Conservation (phyloP, 345 rosid genomes). For the Salix exigua region DNA sequence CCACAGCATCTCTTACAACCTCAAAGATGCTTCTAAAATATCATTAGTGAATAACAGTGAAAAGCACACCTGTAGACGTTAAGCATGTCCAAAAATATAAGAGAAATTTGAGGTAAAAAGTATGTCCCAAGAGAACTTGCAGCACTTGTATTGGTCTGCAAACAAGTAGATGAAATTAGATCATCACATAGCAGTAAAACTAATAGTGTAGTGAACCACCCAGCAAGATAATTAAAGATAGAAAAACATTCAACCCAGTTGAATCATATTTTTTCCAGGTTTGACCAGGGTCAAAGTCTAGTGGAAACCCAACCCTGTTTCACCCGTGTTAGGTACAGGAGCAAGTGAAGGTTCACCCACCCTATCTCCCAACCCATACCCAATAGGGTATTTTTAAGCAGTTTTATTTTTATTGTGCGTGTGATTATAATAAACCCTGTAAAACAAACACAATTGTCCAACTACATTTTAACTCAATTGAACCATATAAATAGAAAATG, state of each 20-base stretch:
- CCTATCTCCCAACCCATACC: too few species aligned
- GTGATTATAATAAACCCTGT: too few species aligned
- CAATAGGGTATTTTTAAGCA: too few species aligned
- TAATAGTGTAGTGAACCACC: neutral
- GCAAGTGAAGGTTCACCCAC: too few species aligned
- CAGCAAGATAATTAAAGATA: neutral
- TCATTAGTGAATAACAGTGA: neutral
- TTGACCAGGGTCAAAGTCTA: neutral
- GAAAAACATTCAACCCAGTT: neutral
- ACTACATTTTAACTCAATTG: too few species aligned
- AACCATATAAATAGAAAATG: too few species aligned
- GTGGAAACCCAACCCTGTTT: neutral
- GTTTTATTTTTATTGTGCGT: too few species aligned
- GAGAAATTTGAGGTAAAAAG: conserved; percentile 80
- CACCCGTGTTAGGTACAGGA: neutral
- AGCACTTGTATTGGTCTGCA: conserved; percentile 98
- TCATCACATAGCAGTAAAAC: neutral
- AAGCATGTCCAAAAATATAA: conserved; percentile 96
- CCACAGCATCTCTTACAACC: neutral
- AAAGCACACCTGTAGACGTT: conserved; percentile 82
- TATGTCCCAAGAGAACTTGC: conserved; percentile 89
- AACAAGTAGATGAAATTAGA: conserved; percentile 11
- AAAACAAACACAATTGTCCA: too few species aligned
- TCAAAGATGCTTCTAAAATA: neutral
- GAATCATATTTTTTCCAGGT: neutral